These are phyloP conservation scores for Penicillium sp. DNA, from an alignment of 2,329 filamentous ascomycete species.

Conservation along the genomic window DNA sequence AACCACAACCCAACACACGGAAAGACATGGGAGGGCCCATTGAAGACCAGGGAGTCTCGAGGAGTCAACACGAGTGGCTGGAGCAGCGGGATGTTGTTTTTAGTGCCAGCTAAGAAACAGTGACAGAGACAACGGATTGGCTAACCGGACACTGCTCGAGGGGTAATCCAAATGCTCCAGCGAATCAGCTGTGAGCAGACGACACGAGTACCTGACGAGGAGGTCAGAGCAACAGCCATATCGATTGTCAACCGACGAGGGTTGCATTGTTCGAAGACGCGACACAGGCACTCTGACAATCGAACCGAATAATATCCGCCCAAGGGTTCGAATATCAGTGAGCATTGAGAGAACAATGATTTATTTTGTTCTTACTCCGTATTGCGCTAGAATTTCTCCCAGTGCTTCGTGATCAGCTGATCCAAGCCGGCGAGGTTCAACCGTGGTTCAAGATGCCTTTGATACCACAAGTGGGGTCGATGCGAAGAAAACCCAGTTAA, in stretches of 20 bases:
- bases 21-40: conserved; percentile 31
- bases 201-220: conserved; percentile 24
- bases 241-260: conserved; percentile 6
- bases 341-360: neutral
- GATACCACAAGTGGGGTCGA: conserved; percentile 27
- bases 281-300: neutral
- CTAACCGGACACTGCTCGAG: conserved; percentile 18
- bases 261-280: conserved; percentile 2
- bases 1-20: conserved; percentile 22
- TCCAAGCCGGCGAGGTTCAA: conserved; percentile 11
- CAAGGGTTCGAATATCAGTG: neutral
- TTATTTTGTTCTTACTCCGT: neutral
- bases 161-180: conserved; percentile 14
- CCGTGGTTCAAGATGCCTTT: conserved; percentile 23
- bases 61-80: conserved; percentile 23
- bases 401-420: conserved; percentile 4
- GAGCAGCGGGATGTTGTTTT: conserved; percentile 36
- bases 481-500: conserved; percentile 17
- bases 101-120: conserved; percentile 30
- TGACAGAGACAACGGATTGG: conserved; percentile 30
- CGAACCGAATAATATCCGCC: neutral
- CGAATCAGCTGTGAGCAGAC: conserved; percentile 22
- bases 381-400: neutral
- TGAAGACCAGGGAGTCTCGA: conserved; percentile 13
- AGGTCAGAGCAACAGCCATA: conserved; percentile 16